Base-by-base conservation (phyloP, 2,329 filamentous ascomycete species). In the Paraphaeosphaeria sporulosa region DNA sequence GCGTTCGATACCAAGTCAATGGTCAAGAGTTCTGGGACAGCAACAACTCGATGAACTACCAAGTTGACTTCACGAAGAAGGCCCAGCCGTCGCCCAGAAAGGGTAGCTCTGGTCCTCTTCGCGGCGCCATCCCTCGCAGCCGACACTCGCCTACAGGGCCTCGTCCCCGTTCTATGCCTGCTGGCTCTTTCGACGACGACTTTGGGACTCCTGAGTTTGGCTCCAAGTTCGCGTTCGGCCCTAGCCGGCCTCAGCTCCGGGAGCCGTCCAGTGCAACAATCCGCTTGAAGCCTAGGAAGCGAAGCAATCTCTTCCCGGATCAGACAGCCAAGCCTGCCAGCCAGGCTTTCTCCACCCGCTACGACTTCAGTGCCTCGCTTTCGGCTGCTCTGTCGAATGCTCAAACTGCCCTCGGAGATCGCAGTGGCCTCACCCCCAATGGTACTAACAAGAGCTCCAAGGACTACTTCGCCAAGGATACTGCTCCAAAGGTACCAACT, bases 1-100 rank as follows among this genome's bases (percentile, higher is more conserved):
- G 95, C 78, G 86, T 97, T 53, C 90, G 93, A 54, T 99, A 98
- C 79, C 87, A 82, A 42, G 93, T 96, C 60, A 89, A 89, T 64
- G 92, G 93, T 19, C 85, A 90, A 63, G 94, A 98, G 71, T 92
- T 88, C 78, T 99, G 95, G 95, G 95, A 99, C 80, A 99, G 94
- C 84, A 99, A 99, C 77, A 83, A 84, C 68, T 82, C 84, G 32
- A 86, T 88, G 78, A 98, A 99, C 80, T 99, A 95, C 81, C 94
- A 97, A 77, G 87, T 98, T 57, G 93, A 97, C 77, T 99, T 99
- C 81, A 84, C 85, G 65, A 96, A 94, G 84, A 93, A 92, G 81
- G 79, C 86, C 67, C 85, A 91, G 62, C 82, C 86, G 19, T 84
- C 70, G 48, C 54, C 59, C n/a, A 70, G 85, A 70, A 87, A 80